A percentile compares a stretch with the other conserved stretches of the same genome.
These are phyloP conservation scores for Stipa capillata DNA, from an alignment of 176 grass and related monocot species.

Conservation along the genomic window DNA sequence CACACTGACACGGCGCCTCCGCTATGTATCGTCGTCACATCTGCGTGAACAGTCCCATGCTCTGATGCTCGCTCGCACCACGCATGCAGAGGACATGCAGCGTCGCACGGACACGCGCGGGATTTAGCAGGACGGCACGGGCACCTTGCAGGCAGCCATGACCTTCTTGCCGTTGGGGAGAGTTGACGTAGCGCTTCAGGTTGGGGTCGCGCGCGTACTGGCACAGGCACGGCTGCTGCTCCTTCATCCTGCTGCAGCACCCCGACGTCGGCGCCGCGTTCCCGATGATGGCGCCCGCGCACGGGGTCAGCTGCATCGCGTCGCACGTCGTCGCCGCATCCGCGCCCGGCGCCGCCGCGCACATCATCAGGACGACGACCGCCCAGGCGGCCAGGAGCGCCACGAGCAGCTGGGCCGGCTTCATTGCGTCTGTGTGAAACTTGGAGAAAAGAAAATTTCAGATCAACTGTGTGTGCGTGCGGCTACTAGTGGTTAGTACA, in stretches of 20 bases:
- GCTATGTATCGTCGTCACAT: no score
- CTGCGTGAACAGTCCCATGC: neutral
- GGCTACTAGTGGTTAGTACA: neutral
- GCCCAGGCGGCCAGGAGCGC: neutral
- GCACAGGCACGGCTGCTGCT: slow-evolving; percentile 74
- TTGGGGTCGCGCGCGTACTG: slow-evolving; percentile 64
- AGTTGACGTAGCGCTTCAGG: slow-evolving; percentile 50
- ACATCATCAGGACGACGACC: neutral
- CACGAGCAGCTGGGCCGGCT: neutral
- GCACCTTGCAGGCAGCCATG: slow-evolving; percentile 27
- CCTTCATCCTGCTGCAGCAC: slow-evolving; percentile 60
- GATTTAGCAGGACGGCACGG: slow-evolving; percentile 44
- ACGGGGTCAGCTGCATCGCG: slow-evolving; percentile 44
- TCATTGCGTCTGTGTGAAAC: neutral
- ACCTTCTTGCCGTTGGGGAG: slow-evolving; percentile 45
- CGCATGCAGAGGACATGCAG: no score
- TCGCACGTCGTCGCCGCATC: slow-evolving; percentile 48
- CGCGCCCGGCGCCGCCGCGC: slow-evolving; percentile 4
- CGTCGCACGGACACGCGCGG: no score
- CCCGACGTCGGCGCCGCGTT: slow-evolving; percentile 18
- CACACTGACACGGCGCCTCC: neutral
- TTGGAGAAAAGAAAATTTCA: no score
- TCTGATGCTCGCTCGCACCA: no score
- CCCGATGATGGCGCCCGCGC: slow-evolving; percentile 48
- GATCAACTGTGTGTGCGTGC: no score